A percentile compares a stretch with the other conserved stretches of the same genome.
Conservation (phyloP, 164 flowering plant genomes). For the Echeveria elegans region DNA sequence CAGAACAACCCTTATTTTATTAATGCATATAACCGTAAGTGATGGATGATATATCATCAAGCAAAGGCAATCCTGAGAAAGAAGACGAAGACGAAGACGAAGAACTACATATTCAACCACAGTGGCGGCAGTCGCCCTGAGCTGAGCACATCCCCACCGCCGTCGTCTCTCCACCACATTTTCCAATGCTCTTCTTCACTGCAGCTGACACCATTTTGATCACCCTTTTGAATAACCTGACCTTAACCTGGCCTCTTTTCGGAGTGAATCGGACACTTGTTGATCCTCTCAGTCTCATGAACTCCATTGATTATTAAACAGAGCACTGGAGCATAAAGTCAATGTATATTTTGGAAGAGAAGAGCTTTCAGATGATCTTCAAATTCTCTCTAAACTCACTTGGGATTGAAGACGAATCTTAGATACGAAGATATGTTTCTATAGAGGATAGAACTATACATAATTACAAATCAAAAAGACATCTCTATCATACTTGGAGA, state of each 20-base stretch:
- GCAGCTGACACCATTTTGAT: neutral
- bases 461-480: neutral
- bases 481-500: neutral
- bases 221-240: neutral
- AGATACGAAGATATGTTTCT: too few relatives aligned
- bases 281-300: neutral
- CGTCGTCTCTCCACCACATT: neutral
- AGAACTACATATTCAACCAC: neutral
- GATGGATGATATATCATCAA: too few relatives aligned
- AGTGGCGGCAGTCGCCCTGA: neutral
- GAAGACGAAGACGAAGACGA: too few relatives aligned
- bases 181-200: neutral
- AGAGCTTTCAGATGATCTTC: too few relatives aligned
- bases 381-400: too few relatives aligned
- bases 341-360: too few relatives aligned
- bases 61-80: too few relatives aligned
- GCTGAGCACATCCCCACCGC: neutral
- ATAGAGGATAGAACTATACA: too few relatives aligned
- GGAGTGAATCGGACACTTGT: neutral
- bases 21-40: too few relatives aligned
- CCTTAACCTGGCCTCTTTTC: neutral
- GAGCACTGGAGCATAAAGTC: neutral
- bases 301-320: neutral
- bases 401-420: too few relatives aligned
- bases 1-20: too few relatives aligned